Evolutionary conservation across 495 filamentous ascomycete species (phyloP).

Genomic region (Peziza echinospora): DNA sequence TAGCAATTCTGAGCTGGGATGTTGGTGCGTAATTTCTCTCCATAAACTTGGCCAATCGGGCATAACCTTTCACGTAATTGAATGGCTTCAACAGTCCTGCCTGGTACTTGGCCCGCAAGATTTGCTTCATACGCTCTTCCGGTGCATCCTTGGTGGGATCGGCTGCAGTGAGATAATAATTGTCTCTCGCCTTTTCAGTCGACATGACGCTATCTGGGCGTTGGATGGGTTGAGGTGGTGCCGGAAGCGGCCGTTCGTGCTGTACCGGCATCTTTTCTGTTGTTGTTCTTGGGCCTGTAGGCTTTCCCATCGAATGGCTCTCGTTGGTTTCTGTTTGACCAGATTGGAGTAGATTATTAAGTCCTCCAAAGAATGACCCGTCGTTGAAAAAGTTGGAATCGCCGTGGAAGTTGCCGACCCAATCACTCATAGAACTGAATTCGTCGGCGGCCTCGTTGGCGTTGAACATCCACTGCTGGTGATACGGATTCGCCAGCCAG

Average conservation of each 20-base stretch:
- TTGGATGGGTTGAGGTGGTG: constrained; percentile 1
- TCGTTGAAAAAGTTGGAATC: constrained; percentile 28
- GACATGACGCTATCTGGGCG: constrained; percentile 37
- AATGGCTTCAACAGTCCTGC: constrained; percentile 87
- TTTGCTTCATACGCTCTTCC: constrained; percentile 84
- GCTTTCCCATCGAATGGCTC: constrained; percentile 5
- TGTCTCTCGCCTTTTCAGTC: constrained; percentile 65
- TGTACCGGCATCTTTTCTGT: constrained; percentile 10
- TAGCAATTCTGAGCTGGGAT: constrained; percentile 69
- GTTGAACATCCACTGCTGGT: constrained; percentile 89
- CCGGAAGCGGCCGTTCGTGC: constrained; percentile 3
- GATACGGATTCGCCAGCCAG: constrained; percentile 30
- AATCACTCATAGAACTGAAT: constrained; percentile 90
- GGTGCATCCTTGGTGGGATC: constrained; percentile 85
- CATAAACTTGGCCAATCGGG: constrained; percentile 71
- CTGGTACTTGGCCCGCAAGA: constrained; percentile 85
- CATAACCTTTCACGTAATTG: constrained; percentile 94
- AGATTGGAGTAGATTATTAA: constrained; percentile 28
- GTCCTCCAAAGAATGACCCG: neutral
- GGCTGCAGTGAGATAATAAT: constrained; percentile 87
- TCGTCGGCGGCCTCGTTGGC: constrained; percentile 85
- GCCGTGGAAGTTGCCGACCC: constrained; percentile 70
- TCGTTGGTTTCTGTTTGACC: constrained; percentile 14
- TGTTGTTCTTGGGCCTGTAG: constrained; percentile 9
- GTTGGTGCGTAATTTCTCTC: constrained; percentile 56